A percentile compares a stretch with the other conserved stretches of the same genome.
Evolutionary conservation across 768 basidiomycete species (phyloP).

Genomic region (Mycena rosella): DNA sequence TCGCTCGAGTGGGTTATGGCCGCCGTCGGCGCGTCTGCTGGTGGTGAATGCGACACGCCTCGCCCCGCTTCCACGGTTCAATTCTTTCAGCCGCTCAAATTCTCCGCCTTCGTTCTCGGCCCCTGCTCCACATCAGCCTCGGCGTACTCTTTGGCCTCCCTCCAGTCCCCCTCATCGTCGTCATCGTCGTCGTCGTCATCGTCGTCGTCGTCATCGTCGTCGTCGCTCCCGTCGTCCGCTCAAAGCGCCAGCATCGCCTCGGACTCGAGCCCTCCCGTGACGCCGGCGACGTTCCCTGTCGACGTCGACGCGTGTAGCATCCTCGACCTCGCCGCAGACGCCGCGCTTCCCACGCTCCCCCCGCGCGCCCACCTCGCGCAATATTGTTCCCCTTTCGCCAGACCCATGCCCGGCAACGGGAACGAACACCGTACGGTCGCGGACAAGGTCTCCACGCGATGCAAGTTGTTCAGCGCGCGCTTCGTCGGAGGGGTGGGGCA

Average conservation of each 20-base stretch:
- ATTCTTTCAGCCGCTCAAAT: background rate
- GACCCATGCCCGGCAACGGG: too few species aligned
- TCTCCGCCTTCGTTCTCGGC: background rate
- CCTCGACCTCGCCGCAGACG: background rate
- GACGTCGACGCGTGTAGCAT: background rate
- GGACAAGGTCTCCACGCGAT: too few species aligned
- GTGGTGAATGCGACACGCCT: background rate
- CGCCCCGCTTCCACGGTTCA: background rate
- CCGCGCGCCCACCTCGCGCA: background rate
- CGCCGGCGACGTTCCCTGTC: background rate
- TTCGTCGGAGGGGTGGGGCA: too few species aligned
- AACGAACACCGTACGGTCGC: too few species aligned
- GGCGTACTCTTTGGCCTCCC: background rate
- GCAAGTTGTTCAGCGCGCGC: too few species aligned
- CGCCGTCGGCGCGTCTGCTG: background rate
- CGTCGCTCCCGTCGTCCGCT: background rate
- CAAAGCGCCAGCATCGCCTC: background rate
- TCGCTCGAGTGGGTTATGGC: slow-evolving; percentile 1
- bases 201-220: background rate
- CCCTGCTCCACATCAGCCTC: background rate
- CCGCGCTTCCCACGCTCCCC: background rate
- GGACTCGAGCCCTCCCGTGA: background rate
- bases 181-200: too few species aligned
- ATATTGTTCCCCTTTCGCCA: too few species aligned
- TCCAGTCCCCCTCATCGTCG: background rate